Evolutionary conservation across 306 rosid genomes (phyloP), one percentile per base, ranked within the genome.

Genomic region (Sicyos edulis): DNA sequence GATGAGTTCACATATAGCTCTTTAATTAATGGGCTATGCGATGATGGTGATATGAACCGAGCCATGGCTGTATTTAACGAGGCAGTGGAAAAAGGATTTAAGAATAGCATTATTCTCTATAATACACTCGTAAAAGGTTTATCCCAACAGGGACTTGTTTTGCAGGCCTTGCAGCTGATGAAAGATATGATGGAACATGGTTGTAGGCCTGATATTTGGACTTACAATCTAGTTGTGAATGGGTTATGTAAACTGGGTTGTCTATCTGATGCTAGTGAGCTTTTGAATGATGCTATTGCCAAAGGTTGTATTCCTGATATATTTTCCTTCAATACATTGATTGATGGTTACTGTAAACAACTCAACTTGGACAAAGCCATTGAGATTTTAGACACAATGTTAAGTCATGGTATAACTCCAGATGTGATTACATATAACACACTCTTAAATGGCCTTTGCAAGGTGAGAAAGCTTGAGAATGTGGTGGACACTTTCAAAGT

Each of bases 221-320:
- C 93, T 60, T 88, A 83, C 65, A 92, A 90, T 80, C 70, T 88
- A 73, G 86, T 92, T 54, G 80, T 92, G 70, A 85, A 88, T 67
- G 96, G 96, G 59, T 70, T 92, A 84, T 92, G 98, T 85, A 92
- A 92, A 88, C 82, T 90, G 85, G 96, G 98, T 67, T 92, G 86
- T 81, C 65, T 88, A 57, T 82, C 84, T 62, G 96, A 92, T 69
- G 98, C 96, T 71, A 75, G 37, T 79, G 80, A 82, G 73, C 86
- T 92, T 75, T 49, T 87, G 61, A 82, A 82, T 45, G 96, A 83
- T 71, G 96, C 88, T 72, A 88, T 90, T 81, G 77, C 88, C 44
- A 80, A 82, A 78, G 96, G 96, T 69, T 88, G 84, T 82, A 63
- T 84, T 77, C 98, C 93, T 0, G 96, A 92, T 81, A 87, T 90